phyloP scores from a whole-genome alignment of 2,329 filamentous ascomycete genomes.

The Epichloe sylvatica region DNA sequence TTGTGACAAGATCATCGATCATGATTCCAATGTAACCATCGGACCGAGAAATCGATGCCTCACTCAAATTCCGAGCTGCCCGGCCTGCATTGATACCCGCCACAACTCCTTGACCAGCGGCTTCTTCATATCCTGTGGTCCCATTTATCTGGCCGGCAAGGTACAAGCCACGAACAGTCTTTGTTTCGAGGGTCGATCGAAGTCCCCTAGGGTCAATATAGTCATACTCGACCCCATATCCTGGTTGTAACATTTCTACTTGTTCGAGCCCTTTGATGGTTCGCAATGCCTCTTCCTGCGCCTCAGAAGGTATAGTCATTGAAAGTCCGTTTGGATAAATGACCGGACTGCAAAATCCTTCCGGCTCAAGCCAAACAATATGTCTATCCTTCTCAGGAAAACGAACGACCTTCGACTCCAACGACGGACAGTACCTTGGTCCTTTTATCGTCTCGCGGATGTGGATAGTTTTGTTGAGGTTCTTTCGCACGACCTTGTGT shows the following conservation, averaged over 20 bases:
- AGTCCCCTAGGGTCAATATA: constrained; percentile 90
- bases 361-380: constrained; percentile 92
- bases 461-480: constrained; percentile 92
- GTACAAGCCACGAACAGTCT: constrained; percentile 75
- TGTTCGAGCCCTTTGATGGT: constrained; percentile 82
- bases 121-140: constrained; percentile 96
- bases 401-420: constrained; percentile 86
- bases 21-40: constrained; percentile 97
- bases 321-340: constrained; percentile 95
- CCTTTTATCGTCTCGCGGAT: constrained; percentile 92
- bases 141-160: constrained; percentile 96
- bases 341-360: constrained; percentile 79
- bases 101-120: constrained; percentile 80
- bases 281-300: constrained; percentile 71
- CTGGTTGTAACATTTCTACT: constrained; percentile 82
- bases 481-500: constrained; percentile 72
- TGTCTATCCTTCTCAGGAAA: constrained; percentile 71
- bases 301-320: constrained; percentile 86
- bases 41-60: constrained; percentile 58
- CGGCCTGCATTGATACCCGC: constrained; percentile 90
- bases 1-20: constrained; percentile 95
- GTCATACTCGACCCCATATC: constrained; percentile 96
- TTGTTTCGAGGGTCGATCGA: constrained; percentile 83
- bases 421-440: constrained; percentile 84
- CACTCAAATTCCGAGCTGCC: constrained; percentile 50